phyloP scores from a whole-genome alignment of 768 basidiomycete species.

The Rhodotorula graminis region DNA sequence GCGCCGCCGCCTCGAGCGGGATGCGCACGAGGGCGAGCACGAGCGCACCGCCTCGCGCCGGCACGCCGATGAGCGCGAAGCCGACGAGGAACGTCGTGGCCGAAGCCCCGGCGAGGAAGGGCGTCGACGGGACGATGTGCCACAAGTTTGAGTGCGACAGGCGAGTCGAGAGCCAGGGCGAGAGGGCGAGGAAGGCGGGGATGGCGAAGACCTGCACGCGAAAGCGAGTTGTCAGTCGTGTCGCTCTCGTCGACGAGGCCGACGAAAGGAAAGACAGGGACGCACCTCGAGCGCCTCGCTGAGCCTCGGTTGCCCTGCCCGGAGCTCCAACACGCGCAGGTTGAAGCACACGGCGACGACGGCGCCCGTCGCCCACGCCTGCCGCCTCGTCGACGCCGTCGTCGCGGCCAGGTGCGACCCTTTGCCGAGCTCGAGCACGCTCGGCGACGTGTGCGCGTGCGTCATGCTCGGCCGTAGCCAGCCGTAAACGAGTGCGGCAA shows the following conservation, averaged over 20 bases:
- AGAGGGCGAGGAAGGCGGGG: slow-evolving; percentile 14
- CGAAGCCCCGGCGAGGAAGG: neutral
- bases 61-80: slow-evolving; percentile 20
- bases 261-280: too few relatives aligned
- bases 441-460: neutral
- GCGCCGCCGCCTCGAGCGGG: slow-evolving; percentile 2
- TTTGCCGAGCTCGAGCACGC: neutral
- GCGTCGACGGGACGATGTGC: neutral
- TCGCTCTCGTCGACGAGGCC: too few relatives aligned
- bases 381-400: neutral
- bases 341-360: neutral
- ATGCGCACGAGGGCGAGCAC: neutral
- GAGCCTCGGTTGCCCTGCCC: neutral
- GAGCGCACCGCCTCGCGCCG: neutral
- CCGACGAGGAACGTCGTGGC: slow-evolving; percentile 10
- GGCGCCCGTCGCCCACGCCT: slow-evolving; percentile 2
- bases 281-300: slow-evolving; percentile 25
- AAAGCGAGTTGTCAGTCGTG: too few relatives aligned
- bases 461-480: neutral
- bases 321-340: slow-evolving; percentile 15
- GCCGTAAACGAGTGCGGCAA: neutral
- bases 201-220: slow-evolving; percentile 13
- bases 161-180: neutral
- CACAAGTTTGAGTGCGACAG: neutral
- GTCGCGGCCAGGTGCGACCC: neutral